Conservation (phyloP, 331 rosid species). For the Rosa hybrid region DNA sequence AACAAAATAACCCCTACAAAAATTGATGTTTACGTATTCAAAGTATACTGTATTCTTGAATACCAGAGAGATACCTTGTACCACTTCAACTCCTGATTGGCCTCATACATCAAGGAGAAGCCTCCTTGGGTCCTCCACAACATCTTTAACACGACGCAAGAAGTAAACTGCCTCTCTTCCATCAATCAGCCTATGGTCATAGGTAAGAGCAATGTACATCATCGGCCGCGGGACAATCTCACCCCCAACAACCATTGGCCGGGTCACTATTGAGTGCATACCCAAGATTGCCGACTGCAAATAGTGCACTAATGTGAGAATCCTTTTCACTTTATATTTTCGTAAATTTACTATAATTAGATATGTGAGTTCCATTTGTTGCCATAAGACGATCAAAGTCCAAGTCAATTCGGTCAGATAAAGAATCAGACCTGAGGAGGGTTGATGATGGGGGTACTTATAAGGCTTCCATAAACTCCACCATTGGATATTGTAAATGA, state of each 20-base stretch:
- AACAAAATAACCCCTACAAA: conserved; percentile 18
- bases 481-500: conserved; percentile 89
- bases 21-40: background rate
- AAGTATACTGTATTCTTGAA: background rate
- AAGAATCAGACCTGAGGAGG: conserved; percentile 80
- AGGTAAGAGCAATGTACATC: conserved; percentile 85
- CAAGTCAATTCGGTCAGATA: background rate
- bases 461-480: conserved; percentile 90
- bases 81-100: background rate
- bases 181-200: conserved; percentile 82
- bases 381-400: background rate
- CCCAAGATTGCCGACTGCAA: conserved; percentile 85
- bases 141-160: conserved; percentile 80
- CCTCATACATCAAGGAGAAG: conserved; percentile 77
- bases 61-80: conserved; percentile 13
- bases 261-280: conserved; percentile 79
- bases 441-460: conserved; percentile 89
- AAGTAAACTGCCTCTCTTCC: conserved; percentile 97
- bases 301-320: conserved; percentile 10
- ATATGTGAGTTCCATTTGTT: background rate
- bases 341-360: background rate
- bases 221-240: conserved; percentile 70
- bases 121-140: conserved; percentile 78
- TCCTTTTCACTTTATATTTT: background rate
- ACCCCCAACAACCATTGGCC: conserved; percentile 78